Conservation (phyloP, 257 asterid species). For the Capsicum baccatum region DNA sequence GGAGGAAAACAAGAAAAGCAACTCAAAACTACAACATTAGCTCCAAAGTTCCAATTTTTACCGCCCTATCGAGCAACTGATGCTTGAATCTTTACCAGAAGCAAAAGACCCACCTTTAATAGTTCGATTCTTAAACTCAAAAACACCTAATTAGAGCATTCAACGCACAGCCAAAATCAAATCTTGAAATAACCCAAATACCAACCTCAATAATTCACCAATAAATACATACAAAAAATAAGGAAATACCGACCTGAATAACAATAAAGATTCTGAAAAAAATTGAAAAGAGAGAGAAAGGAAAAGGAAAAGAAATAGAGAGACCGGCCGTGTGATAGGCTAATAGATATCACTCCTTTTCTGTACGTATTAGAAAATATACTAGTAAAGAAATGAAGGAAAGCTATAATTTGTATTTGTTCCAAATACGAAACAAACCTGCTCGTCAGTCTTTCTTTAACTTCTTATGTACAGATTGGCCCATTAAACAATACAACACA, state of each 20-base stretch:
- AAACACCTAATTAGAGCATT: background rate
- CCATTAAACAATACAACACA: background rate
- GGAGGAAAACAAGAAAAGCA: too few relatives aligned
- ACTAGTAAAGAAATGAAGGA: background rate
- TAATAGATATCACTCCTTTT: background rate
- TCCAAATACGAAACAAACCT: background rate
- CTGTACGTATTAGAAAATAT: background rate
- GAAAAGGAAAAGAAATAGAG: background rate
- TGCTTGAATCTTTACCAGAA: too few relatives aligned
- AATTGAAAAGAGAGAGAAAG: background rate
- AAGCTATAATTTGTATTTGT: background rate
- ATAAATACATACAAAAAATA: background rate
- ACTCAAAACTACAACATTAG: background rate
- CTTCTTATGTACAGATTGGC: background rate
- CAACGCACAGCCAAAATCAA: background rate
- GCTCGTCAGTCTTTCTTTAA: background rate
- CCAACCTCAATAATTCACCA: background rate
- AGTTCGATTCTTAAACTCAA: too few relatives aligned
- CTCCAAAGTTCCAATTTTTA: background rate
- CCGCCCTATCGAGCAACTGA: background rate
- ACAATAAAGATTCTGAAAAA: background rate
- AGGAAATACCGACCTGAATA: conserved; percentile 8
- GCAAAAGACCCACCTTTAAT: too few relatives aligned
- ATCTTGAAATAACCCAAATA: conserved; percentile 24
- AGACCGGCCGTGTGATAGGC: background rate